These are phyloP conservation scores for Gnaphalium uliginosum DNA, from an alignment of 129 eudicot species.

Conservation along the genomic window DNA sequence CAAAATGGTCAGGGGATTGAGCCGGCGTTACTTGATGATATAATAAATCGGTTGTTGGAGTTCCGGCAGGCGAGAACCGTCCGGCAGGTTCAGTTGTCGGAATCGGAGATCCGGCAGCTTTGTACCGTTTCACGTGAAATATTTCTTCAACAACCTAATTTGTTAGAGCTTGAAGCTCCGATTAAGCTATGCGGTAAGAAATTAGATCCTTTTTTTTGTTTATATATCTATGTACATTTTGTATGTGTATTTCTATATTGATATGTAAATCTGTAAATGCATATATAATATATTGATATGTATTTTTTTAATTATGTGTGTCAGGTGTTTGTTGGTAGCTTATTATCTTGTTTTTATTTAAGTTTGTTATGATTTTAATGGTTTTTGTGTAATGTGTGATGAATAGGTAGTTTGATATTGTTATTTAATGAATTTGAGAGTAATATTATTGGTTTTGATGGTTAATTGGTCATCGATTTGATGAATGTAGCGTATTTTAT, in stretches of 20 bases:
- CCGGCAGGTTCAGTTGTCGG: constrained; percentile 72
- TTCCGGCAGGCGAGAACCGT: constrained; percentile 58
- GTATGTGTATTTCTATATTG: background rate
- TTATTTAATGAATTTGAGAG: background rate
- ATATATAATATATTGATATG: background rate
- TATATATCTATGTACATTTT: background rate
- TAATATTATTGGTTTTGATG: background rate
- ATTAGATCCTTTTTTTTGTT: background rate
- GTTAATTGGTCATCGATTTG: background rate
- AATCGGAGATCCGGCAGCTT: constrained; percentile 73
- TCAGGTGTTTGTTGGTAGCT: background rate
- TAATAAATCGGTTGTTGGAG: constrained; percentile 64
- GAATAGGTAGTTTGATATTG: background rate
- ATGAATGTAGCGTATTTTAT: no score
- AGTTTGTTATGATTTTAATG: background rate
- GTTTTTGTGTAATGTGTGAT: background rate
- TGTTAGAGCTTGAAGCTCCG: constrained; percentile 82
- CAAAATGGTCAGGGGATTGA: constrained; percentile 57
- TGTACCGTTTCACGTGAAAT: constrained; percentile 56
- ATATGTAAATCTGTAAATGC: background rate
- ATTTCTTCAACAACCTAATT: constrained; percentile 72
- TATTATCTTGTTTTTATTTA: background rate
- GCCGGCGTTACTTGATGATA: constrained; percentile 59
- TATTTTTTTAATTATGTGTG: background rate
- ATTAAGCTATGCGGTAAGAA: constrained; percentile 81